A percentile compares a stretch with the other conserved stretches of the same genome.
Conservation (phyloP, 805 yeast genomes). For the Saccharomycopsis babjevae region DNA sequence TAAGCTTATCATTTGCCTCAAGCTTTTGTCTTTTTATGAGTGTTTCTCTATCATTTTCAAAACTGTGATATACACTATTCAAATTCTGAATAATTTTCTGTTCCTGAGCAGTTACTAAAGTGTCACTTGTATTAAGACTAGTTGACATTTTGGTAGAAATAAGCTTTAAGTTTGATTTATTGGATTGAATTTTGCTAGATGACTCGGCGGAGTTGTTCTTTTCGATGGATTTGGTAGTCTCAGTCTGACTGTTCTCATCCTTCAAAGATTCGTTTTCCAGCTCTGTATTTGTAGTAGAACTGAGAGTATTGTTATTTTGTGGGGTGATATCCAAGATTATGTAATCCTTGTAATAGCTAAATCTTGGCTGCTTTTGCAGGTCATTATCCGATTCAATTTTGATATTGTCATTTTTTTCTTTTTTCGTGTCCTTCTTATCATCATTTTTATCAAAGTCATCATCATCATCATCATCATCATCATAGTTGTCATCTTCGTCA, state of each 20-base stretch:
- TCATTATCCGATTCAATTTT: slow-evolving; percentile 4
- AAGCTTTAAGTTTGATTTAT: neutral
- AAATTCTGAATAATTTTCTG: slow-evolving; percentile 42
- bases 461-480: slow-evolving; percentile 19
- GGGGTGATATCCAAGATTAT: neutral
- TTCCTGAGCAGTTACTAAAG: slow-evolving; percentile 16
- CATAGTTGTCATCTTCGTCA: slow-evolving; percentile 17
- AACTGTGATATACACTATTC: slow-evolving; percentile 63
- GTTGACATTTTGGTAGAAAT: slow-evolving; percentile 16
- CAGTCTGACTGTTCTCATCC: neutral
- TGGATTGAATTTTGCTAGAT: neutral
- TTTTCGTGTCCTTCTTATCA: neutral
- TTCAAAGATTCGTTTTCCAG: neutral
- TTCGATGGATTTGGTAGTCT: neutral
- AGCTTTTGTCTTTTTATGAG: slow-evolving; percentile 63
- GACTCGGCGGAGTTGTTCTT: neutral
- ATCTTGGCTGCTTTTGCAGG: slow-evolving; percentile 3
- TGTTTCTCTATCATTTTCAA: slow-evolving; percentile 68
- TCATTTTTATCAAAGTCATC: slow-evolving; percentile 10
- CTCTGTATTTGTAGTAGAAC: neutral
- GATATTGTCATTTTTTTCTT: neutral
- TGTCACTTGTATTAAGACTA: slow-evolving; percentile 11
- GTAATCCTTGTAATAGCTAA: slow-evolving; percentile 1
- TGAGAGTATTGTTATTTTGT: neutral
- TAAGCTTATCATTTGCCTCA: slow-evolving; percentile 69